phyloP scores from a whole-genome alignment of 1,284 basidiomycete genomes.

The Austroboletus novae-zelandiae region DNA sequence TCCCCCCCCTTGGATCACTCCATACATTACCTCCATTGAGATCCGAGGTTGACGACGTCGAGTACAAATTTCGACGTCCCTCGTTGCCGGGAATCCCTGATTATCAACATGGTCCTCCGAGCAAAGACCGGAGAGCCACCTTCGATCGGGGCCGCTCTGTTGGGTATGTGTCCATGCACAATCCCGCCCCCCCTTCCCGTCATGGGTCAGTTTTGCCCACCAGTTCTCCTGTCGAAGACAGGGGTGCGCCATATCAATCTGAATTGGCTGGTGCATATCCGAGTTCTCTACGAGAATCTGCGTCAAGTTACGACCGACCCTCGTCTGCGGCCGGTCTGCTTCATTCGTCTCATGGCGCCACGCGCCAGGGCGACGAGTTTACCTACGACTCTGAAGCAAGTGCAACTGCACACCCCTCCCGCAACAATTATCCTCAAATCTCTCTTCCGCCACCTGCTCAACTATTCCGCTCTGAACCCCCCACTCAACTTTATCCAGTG shows the following conservation, averaged over 20 bases:
- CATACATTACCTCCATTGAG: constrained; percentile 31
- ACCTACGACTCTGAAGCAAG: constrained; percentile 11
- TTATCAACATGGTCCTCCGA: constrained; percentile 3
- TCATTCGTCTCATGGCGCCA: constrained; percentile 7
- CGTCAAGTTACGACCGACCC: constrained; percentile 17
- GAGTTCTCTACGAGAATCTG: constrained; percentile 18
- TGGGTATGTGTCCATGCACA: constrained; percentile 11
- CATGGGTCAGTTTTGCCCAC: constrained; percentile 1
- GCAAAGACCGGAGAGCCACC: constrained; percentile 15
- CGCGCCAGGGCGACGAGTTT: constrained; percentile 6
- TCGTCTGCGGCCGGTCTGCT: constrained; percentile 18
- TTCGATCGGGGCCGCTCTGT: constrained; percentile 16
- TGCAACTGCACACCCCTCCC: constrained; percentile 8
- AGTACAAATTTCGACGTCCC: constrained; percentile 33
- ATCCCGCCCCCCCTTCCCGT: constrained; percentile 3
- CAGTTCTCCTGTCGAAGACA: constrained; percentile 11
- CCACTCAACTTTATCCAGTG: constrained; percentile 33
- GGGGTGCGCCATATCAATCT: constrained; percentile 16
- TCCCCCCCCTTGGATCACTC: constrained; percentile 20
- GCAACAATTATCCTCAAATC: constrained; percentile 20
- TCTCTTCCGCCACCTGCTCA: constrained; percentile 34
- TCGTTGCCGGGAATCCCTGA: constrained; percentile 24
- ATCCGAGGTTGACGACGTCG: constrained; percentile 23
- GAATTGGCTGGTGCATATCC: constrained; percentile 18
- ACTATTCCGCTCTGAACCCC: constrained; percentile 27